Evolutionary conservation across 192 early-diverging fungal species (phyloP), one percentile per base, ranked within the genome.

Genomic region (Chytriomyces confervae): DNA sequence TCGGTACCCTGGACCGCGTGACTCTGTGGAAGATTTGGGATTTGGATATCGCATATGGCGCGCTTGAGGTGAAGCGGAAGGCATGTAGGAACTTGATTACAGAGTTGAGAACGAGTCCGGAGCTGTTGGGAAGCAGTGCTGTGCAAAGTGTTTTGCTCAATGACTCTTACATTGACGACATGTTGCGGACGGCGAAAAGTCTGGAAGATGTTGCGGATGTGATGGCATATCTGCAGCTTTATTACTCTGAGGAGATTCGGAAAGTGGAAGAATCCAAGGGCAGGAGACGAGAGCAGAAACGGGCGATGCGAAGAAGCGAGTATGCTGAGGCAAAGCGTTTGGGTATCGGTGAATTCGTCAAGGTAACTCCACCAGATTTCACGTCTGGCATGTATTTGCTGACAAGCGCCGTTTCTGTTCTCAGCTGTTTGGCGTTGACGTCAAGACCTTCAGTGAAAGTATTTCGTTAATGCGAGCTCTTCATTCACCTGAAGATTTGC

Each of bases 1-100:
- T 91, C 11, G 91, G 93, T 23, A 88, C 90, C 50, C 82, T 95
- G 44, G 85, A 88, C 1, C 77, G 86, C 1, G 86, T 86, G 16
- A 94, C 96, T 84, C 78, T 98, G 49, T 98, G 97, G 97, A 86
- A 88, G 50, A 92, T 98, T 47, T 92, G 92, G 76, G 97, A 98
- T 76, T 81, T 93, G 66, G 95, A 97, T 66, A 80, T 86, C 71
- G 90, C 92, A 75, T 96, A 89, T 77, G 89, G 89, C 20, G 87
- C 88, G 3, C 86, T 97, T 71, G 77, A 92, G 66, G 82, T 91
- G 63, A 89, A 90, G 29, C 89, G 82, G 23, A 36, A 49, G 36
- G 72, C 50, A 7, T 69, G 82, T 8, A 43, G 50, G 6, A 64
- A 23, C n/a, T 45, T 84, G 0, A 75, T 86, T 29, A 67, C 62